Conservation (phyloP, 257 asterid genomes). For the Gentiana dahurica region DNA sequence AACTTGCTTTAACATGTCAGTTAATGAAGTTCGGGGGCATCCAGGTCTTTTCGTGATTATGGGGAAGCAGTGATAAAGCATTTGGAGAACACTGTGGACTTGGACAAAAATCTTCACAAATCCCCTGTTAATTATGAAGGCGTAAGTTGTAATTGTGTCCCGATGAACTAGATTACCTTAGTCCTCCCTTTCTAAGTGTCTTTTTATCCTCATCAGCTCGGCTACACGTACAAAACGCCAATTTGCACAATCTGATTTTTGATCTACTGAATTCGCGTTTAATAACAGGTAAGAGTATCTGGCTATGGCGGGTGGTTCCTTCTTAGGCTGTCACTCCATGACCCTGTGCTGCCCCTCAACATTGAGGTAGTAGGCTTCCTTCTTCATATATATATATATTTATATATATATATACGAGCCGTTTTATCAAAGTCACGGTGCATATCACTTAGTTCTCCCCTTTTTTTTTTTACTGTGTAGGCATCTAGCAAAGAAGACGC, state of each 20-base stretch:
- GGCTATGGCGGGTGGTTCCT: constrained; percentile 99
- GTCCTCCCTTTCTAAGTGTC: too few species aligned
- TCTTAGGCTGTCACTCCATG: constrained; percentile 93
- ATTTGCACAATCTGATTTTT: too few species aligned
- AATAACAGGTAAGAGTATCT: constrained; percentile 69
- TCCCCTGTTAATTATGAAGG: constrained; percentile 97
- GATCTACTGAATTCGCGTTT: constrained; percentile 8
- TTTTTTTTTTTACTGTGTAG: constrained; percentile 18
- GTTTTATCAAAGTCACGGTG: background rate
- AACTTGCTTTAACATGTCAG: constrained; percentile 2
- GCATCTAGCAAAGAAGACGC: constrained; percentile 75
- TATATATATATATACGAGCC: background rate
- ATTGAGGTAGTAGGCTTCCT: constrained; percentile 71
- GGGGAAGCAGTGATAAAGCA: constrained; percentile 85
- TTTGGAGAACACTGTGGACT: constrained; percentile 37
- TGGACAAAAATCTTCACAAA: constrained; percentile 64
- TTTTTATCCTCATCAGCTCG: too few species aligned
- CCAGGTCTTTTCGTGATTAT: constrained; percentile 85
- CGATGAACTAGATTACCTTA: too few species aligned
- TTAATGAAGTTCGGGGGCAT: constrained; percentile 8
- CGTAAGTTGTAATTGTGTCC: constrained; percentile 30
- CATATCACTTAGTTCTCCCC: constrained; percentile 6
- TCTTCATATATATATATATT: background rate
- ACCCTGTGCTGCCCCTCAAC: constrained; percentile 93
- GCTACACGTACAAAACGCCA: too few species aligned